Base-by-base conservation (phyloP, 345 rosid species). In the Salix exigua region DNA sequence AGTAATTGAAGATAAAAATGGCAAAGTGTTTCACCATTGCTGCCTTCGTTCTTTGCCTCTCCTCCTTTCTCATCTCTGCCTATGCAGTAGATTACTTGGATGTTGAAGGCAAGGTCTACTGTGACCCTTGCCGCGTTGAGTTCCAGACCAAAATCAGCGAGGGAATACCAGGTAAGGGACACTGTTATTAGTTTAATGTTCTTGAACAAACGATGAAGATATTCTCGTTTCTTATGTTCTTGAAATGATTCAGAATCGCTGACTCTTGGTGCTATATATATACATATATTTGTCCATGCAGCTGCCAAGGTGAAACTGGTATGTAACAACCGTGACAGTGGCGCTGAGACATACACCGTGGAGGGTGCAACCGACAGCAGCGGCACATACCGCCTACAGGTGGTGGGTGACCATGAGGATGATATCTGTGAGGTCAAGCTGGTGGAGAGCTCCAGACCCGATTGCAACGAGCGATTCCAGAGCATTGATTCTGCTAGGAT, bases 81-180 rank as follows among this genome's bases (percentile, higher is more conserved):
- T n/a, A 26, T 4, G 75, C 72, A 2, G n/a, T 31, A 14, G 21
- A 40, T 18, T 23, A 66, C 30, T 17, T 75, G 26, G 40, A 23
- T 16, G 79, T 70, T 5, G 82, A 74, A 64, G 82, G 82, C 44
- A 62, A 53, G 50, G 75, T 80, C 17, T 80, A 80, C 35, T 80
- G 82, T 31, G 82, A 80, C 66, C 25, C 62, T 50, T 80, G 82
- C 44, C 79, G 82, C 5, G 82, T 80, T 13, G 82, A 75, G 66
- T 80, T 80, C 55, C 23, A 70, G 33, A 75, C 79, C 35, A 63
- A 30, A 11, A 11, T 80, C 33, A 80, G 82, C 60, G 62, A 38
- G 7, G 9, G 19, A 18, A 17, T 79, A 9, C 17, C 38, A 33
- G 82, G 82, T 78, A 7, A 17, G 16, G 11, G 19, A 37, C 12